These are phyloP conservation scores for Zymoseptoria ardabiliae DNA, from an alignment of 2,329 filamentous ascomycete genomes.

Conservation along the genomic window DNA sequence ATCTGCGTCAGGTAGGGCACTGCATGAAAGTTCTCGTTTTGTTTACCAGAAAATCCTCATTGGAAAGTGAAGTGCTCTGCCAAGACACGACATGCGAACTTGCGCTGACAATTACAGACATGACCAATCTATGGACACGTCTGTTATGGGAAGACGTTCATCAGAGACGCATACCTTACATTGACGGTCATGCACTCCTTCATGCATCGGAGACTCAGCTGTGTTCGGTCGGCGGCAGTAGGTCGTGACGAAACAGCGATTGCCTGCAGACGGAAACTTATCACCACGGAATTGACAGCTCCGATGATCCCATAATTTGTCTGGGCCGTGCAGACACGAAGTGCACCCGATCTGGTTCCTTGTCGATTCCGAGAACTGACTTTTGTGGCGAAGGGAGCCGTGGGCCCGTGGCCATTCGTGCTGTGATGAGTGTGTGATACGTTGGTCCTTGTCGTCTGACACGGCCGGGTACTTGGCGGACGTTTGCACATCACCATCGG, in stretches of 20 bases:
- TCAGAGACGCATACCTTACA: neutral
- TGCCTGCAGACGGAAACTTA: neutral
- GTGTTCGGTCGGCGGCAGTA: neutral
- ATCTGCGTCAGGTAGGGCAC: neutral
- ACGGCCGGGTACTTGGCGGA: neutral
- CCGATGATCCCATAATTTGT: neutral
- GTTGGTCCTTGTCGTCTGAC: neutral
- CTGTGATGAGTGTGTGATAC: neutral
- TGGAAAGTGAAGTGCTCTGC: slow-evolving; percentile 1
- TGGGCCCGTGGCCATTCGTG: neutral
- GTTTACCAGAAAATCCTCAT: neutral
- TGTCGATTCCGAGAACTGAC: neutral
- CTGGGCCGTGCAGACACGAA: neutral
- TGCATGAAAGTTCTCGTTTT: neutral
- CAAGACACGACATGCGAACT: neutral
- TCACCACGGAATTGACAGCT: neutral
- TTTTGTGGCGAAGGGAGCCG: neutral
- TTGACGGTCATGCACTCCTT: neutral
- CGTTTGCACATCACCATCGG: neutral
- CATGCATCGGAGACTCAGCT: neutral
- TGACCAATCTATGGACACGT: neutral
- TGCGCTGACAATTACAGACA: neutral
- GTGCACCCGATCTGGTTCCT: neutral
- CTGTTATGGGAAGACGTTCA: neutral
- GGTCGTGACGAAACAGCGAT: neutral